Conservation (phyloP, 805 yeast species). For the Starmerella asiatica region DNA sequence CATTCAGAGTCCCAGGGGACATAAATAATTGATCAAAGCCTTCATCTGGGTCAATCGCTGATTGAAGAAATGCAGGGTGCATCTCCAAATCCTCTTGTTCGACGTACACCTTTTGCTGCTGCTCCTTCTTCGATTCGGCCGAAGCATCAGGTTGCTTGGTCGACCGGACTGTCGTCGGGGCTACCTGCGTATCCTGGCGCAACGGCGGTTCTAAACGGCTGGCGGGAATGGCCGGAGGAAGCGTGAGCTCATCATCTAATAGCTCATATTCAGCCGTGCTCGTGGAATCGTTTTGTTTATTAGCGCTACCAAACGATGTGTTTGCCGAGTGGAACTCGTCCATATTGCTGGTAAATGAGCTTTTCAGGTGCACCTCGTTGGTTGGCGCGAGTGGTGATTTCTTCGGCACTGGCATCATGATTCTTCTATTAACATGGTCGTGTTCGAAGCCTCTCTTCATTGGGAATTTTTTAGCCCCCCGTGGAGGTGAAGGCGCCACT, state of each 20-base stretch:
- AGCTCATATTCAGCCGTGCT: background rate
- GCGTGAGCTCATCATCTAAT: background rate
- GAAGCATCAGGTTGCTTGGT: background rate
- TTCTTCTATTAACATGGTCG: too few species aligned
- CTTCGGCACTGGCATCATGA: too few species aligned
- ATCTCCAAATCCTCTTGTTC: background rate
- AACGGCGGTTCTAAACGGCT: background rate
- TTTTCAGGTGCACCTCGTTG: too few species aligned
- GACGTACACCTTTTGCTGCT: background rate
- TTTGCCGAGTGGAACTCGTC: background rate
- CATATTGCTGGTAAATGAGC: too few species aligned
- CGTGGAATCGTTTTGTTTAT: background rate
- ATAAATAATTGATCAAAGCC: background rate
- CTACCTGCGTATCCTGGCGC: background rate
- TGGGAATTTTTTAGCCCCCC: too few species aligned
- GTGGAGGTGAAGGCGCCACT: too few species aligned
- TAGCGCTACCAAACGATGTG: background rate
- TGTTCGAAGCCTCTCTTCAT: too few species aligned
- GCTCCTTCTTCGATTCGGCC: background rate
- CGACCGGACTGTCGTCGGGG: background rate
- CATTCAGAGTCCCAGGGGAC: background rate
- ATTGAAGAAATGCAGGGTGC: background rate
- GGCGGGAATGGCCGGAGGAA: background rate
- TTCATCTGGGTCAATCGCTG: background rate
- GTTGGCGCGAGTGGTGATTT: too few species aligned